Percentiles rank a stretch among this genome's conserved stretches.
These are phyloP conservation scores for Pseudopithomyces maydicus DNA, from an alignment of 2,329 filamentous ascomycete species.

Conservation along the genomic window DNA sequence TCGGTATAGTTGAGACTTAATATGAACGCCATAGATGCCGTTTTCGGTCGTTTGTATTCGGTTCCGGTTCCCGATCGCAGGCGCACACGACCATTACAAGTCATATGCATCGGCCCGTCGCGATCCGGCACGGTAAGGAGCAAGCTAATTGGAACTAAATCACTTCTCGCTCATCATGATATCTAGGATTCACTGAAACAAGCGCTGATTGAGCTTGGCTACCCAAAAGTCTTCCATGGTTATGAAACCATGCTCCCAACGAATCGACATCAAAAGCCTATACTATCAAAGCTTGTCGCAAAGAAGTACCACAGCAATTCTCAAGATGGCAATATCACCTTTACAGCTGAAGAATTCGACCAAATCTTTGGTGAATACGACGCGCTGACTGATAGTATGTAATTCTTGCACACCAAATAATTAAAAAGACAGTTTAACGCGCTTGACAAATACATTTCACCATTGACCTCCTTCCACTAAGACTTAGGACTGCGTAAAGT, in stretches of 20 bases:
- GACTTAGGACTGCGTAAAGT: too few species aligned
- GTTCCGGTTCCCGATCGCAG: background rate
- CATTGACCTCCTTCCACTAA: too few species aligned
- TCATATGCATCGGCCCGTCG: background rate
- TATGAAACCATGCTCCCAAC: background rate
- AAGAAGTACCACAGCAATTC: slow-evolving; percentile 3
- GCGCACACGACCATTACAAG: slow-evolving; percentile 3
- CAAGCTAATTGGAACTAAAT: too few species aligned
- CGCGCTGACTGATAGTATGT: slow-evolving; percentile 28
- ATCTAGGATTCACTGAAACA: slow-evolving; percentile 4
- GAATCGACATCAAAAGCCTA: slow-evolving; percentile 4
- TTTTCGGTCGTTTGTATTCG: background rate
- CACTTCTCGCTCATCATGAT: background rate
- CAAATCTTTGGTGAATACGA: slow-evolving; percentile 52
- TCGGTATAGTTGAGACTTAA: background rate
- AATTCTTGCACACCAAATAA: too few species aligned
- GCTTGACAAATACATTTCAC: too few species aligned
- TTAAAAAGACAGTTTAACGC: too few species aligned
- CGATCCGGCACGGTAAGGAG: slow-evolving; percentile 1
- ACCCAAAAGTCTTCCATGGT: slow-evolving; percentile 5
- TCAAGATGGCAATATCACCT: background rate
- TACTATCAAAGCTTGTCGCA: background rate
- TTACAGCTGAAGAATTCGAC: slow-evolving; percentile 48
- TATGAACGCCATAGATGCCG: background rate
- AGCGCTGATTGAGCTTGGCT: background rate